Base-by-base conservation (phyloP, 1,139 yeast species). In the Yamadazyma oceani region DNA sequence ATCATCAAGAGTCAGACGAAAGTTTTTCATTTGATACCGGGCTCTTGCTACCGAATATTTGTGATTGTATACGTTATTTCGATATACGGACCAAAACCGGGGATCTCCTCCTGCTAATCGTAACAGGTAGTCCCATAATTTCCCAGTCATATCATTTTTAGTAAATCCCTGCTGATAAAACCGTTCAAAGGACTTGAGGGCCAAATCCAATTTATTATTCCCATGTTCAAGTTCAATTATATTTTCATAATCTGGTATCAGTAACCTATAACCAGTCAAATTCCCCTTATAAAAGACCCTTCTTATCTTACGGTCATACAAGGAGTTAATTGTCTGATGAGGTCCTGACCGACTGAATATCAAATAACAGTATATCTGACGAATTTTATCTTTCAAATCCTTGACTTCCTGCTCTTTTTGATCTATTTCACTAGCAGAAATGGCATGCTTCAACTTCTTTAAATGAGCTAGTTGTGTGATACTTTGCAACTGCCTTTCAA, bases 191-290 rank as follows among this genome's bases (percentile, higher is more conserved):
- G 75, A 69, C 39, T 58, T 59, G 3, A 66, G 55, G 1, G 71
- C 74, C 45, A 69, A 55, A 48, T 70, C 75, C 23, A 61, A 44
- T 44, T 69, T 70, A 25, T 46, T 50, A 46, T 64, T 66, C 38
- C 51, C 47, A 35, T 63, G 50, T 45, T 71, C 77, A 34, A 70
- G 50, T 31, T 35, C 26, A 26, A 69, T 60, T 40, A 71, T 53
- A 47, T 66, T 69, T 45, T 70, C 75, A 45, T 60, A 69, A 49
- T 71, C 76, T 3, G 44, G 42, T 1, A 55, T 49, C 5, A 45
- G 43, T 23, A 67, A 49, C 32, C 43, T 40, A 38, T 54, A 40
- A 2, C 31, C 37, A 9, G 30, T 17, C 13, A n/a, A 14, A 15
- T 23, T 21, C 17, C 34, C 19, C 9, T 46, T 29, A 40, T 58